phyloP scores from a whole-genome alignment of 163 green algal genomes.

The Chloromonas sp. region DNA sequence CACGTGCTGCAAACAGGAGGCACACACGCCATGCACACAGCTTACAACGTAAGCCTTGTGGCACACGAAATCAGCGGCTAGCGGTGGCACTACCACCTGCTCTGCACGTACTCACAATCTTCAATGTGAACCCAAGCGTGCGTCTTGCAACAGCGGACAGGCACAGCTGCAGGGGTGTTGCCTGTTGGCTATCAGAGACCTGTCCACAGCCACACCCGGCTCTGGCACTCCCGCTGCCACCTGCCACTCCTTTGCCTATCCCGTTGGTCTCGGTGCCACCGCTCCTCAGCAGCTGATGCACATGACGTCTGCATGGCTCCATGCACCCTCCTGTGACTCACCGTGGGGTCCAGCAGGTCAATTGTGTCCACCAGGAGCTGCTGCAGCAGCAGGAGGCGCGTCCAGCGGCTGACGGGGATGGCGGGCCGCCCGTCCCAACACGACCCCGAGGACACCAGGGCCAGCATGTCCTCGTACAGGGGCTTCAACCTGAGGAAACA shows the following conservation, averaged over 20 bases:
- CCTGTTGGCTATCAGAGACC: neutral
- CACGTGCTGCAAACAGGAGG: neutral
- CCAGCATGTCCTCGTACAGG: conserved; percentile 42
- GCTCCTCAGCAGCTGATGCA: neutral
- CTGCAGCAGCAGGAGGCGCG: conserved; percentile 60
- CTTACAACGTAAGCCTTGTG: neutral
- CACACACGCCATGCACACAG: neutral
- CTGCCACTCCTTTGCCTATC: too few species aligned
- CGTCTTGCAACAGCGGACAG: neutral
- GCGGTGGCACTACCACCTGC: neutral
- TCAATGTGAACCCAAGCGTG: neutral
- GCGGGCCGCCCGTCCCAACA: conserved; percentile 41
- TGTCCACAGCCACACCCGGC: too few species aligned
- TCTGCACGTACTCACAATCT: neutral
- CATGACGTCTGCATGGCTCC: neutral
- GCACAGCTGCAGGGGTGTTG: neutral
- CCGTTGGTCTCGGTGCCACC: too few species aligned
- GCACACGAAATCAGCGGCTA: neutral
- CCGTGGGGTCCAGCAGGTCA: conserved; percentile 58
- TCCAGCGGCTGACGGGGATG: conserved; percentile 47
- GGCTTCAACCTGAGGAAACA: conserved; percentile 20
- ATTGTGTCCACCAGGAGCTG: conserved; percentile 63
- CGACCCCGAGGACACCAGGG: conserved; percentile 7
- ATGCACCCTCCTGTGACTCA: neutral
- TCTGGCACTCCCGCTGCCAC: too few species aligned